Base-by-base conservation (phyloP, 2,329 filamentous ascomycete species). In the Hirsutella rhossiliensis region DNA sequence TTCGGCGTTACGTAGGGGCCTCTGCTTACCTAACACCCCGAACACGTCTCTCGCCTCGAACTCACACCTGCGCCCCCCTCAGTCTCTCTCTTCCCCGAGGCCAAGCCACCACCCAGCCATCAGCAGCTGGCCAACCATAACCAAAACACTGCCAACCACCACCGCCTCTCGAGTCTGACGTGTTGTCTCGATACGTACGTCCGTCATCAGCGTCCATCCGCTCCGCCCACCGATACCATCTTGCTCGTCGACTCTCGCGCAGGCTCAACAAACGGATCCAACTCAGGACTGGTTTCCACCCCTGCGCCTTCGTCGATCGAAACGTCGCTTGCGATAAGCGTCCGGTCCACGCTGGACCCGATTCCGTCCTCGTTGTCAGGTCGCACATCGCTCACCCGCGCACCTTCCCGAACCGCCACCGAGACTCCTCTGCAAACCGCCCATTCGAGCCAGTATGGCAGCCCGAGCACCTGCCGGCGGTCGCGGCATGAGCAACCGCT, bases 401-500 rank as follows among this genome's bases (percentile, higher is more conserved):
- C 53, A 15, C 52, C 51, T 52, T 51, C 15, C 18, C 34, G 3
- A 3, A 37, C 34, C 18, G 15, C 17, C 8, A 18, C 34, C 34
- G 9, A 11, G 9, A 18, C n/a, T 5, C n/a, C 6, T 18, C 34
- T 18, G 15, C 13, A 34, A 3, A 17, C 4, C 13, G 31, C n/a
- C 31, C n/a, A 37, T 18, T 34, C 34, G 46, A 46, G 48, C 53
- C 62, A 73, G 57, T 64, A 97, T 97, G 90, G 85, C 89, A 68
- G 78, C 85, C 65, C 81, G 88, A 80, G 80, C 80, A 70, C 81
- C 67, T 57, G 70, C 74, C 54, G 69, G 74, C 58, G 75, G 73
- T 57, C 75, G 76, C 57, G 76, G 74, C 61, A 68, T 73, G 75
- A 78, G 82, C 80, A 78, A 85, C 67, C 82, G 90, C 60, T 97